Base-by-base conservation (phyloP, 192 early-diverging fungal genomes). In the Chytriomyces sp. region DNA sequence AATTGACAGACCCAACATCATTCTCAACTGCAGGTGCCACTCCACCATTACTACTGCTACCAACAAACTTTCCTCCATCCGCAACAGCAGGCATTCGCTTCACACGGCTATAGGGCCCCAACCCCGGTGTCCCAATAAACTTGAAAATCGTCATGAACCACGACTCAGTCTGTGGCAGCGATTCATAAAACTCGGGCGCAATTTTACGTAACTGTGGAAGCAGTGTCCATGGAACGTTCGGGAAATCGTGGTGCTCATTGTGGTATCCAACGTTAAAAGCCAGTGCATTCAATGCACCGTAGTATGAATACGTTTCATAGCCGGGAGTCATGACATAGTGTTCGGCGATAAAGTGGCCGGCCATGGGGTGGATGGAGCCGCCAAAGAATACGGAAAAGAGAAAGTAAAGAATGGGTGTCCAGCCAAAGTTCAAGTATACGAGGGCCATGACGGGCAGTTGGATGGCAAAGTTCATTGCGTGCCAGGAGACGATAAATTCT, bases 221-320 rank as follows among this genome's bases (percentile, higher is more conserved):
- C 75, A 90, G 88, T 43, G 92, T 91, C 93, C 96, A 96, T 45
- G 96, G 92, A 67, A 97, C 89, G 72, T 82, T 91, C 76, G 91
- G 91, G 86, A 97, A 97, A 83, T 98, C 97, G 85, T 98, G 96
- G 89, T 98, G 97, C 87, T 98, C 97, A 82, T 95, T 97, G 86
- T 98, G 97, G 82, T 94, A 95, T 50, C 97, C 97, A 76, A 97
- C 93, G 90, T 98, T 98, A 86, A 96, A 91, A 81, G 92, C 93
- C 50, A 94, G 87, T 60, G 82, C 80, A 88, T 98, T 98, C 60
- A 95, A 83, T 66, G 87, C 84, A 26, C 96, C 96, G 74, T 98
- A 98, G 92, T 98, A 98, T 74, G 93, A 95, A 86, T 98, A 98
- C 3, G 96, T 98, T 79, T 98, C 96, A 79, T 95, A 92, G 9